These are phyloP conservation scores for Phyllosticta capitalensis DNA, from an alignment of 2,329 filamentous ascomycete species.

Conservation along the genomic window DNA sequence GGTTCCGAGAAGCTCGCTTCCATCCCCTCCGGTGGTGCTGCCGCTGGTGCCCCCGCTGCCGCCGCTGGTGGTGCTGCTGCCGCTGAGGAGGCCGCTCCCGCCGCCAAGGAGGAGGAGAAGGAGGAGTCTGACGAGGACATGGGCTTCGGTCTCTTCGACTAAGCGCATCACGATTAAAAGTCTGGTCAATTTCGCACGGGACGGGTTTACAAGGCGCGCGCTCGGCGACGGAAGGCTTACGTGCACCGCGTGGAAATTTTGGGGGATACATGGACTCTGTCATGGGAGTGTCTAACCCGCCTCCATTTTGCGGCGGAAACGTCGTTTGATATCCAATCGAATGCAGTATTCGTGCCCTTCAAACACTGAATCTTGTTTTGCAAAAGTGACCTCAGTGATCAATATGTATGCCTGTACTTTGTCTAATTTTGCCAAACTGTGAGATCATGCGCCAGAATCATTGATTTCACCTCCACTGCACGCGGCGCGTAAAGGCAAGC, in stretches of 20 bases:
- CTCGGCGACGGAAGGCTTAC: neutral
- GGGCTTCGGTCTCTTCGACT: conserved; percentile 66
- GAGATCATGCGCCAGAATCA: too few species aligned
- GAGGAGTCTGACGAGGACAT: conserved; percentile 67
- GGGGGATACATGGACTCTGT: conserved; percentile 23
- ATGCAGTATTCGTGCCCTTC: conserved; percentile 4
- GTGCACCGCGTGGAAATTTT: conserved; percentile 17
- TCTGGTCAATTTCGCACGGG: conserved; percentile 23
- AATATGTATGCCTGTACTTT: neutral
- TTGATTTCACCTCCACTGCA: neutral
- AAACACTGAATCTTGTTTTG: neutral
- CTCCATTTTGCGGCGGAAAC: conserved; percentile 2
- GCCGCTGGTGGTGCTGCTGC: conserved; percentile 56
- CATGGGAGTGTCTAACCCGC: neutral
- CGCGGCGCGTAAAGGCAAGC: neutral
- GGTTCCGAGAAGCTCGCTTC: conserved; percentile 92
- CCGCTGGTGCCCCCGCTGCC: conserved; percentile 55
- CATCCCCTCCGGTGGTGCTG: conserved; percentile 85
- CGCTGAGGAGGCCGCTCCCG: conserved; percentile 40
- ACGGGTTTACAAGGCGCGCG: neutral
- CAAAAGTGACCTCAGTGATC: neutral
- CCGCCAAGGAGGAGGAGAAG: conserved; percentile 66
- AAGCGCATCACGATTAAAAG: conserved; percentile 27
- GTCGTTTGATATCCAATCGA: conserved; percentile 10
- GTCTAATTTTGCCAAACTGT: too few species aligned